A percentile compares a stretch with the other conserved stretches of the same genome.
Conservation (phyloP, 352 stramenopile genomes). For the Phytopythium oedochilum region DNA sequence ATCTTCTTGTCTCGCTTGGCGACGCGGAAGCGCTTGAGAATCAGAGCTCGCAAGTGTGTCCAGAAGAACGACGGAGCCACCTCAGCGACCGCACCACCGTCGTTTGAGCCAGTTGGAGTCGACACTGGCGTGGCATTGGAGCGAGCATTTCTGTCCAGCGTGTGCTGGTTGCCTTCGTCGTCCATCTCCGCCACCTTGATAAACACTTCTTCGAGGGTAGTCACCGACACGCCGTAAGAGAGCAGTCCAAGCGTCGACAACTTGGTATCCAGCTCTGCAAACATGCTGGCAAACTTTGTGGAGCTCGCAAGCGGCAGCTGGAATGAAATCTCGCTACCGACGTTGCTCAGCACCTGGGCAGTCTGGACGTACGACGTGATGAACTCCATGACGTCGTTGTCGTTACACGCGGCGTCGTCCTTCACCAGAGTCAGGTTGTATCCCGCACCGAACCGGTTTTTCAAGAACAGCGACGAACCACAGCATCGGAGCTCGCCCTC, state of each 20-base stretch:
- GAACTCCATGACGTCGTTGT: conserved; percentile 28
- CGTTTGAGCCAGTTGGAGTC: neutral
- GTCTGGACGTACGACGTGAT: conserved; percentile 21
- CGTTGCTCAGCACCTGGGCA: conserved; percentile 43
- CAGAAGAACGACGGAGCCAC: conserved; percentile 29
- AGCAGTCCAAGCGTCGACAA: conserved; percentile 28
- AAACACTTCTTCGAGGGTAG: conserved; percentile 77
- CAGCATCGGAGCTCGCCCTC: conserved; percentile 64
- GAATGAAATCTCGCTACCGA: conserved; percentile 54
- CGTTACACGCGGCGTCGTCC: conserved; percentile 14
- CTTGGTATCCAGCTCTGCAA: conserved; percentile 40
- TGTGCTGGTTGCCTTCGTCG: conserved; percentile 36
- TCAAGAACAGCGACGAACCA: conserved; percentile 65
- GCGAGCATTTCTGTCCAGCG: conserved; percentile 19
- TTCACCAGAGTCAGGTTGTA: conserved; percentile 72
- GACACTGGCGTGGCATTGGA: neutral
- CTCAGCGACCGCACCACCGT: too few species aligned
- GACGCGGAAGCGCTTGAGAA: conserved; percentile 57
- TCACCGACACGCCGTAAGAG: conserved; percentile 75
- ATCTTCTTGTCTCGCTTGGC: conserved; percentile 58
- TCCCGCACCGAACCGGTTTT: conserved; percentile 54
- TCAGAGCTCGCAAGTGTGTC: conserved; percentile 35
- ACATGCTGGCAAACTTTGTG: conserved; percentile 37
- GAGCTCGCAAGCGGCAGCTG: conserved; percentile 48
- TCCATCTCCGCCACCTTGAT: conserved; percentile 54